A percentile compares a stretch with the other conserved stretches of the same genome.
Conservation (phyloP, 768 basidiomycete species). For the Russula compacta region DNA sequence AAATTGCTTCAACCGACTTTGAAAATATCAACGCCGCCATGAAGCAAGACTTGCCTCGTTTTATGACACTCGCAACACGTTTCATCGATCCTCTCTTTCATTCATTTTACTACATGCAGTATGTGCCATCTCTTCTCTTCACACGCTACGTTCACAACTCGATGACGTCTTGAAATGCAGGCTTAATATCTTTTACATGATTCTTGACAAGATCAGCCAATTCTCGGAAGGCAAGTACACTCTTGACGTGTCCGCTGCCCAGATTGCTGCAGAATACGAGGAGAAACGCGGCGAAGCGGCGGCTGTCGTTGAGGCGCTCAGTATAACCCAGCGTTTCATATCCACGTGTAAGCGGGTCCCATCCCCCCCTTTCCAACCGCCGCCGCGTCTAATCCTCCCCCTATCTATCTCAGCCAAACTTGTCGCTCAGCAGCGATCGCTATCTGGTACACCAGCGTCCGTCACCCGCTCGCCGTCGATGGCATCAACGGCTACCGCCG, state of each 20-base stretch:
- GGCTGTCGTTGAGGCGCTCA: conserved; percentile 66
- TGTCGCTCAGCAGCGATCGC: conserved; percentile 45
- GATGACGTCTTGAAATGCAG: conserved; percentile 31
- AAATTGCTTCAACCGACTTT: conserved; percentile 84
- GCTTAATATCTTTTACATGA: conserved; percentile 87
- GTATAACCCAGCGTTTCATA: conserved; percentile 73
- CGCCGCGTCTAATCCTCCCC: background rate
- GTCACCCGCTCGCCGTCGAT: conserved; percentile 15
- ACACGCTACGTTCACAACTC: background rate
- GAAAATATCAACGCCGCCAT: conserved; percentile 85
- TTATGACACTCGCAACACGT: conserved; percentile 76
- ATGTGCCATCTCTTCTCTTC: conserved; percentile 29
- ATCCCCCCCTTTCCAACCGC: background rate
- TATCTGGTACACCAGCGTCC: background rate
- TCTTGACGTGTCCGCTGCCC: conserved; percentile 48
- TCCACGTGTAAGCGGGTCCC: conserved; percentile 61
- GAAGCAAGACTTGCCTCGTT: conserved; percentile 90
- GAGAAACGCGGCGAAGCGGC: conserved; percentile 76
- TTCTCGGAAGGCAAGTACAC: conserved; percentile 79
- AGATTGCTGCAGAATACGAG: conserved; percentile 73
- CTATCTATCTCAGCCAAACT: conserved; percentile 43
- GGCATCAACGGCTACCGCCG: conserved; percentile 21
- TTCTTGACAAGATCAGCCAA: conserved; percentile 87
- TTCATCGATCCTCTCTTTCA: conserved; percentile 98
- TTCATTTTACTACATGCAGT: conserved; percentile 99